These are phyloP conservation scores for Talaromyces sp. DNA, from an alignment of 2,329 filamentous ascomycete genomes.

Conservation along the genomic window DNA sequence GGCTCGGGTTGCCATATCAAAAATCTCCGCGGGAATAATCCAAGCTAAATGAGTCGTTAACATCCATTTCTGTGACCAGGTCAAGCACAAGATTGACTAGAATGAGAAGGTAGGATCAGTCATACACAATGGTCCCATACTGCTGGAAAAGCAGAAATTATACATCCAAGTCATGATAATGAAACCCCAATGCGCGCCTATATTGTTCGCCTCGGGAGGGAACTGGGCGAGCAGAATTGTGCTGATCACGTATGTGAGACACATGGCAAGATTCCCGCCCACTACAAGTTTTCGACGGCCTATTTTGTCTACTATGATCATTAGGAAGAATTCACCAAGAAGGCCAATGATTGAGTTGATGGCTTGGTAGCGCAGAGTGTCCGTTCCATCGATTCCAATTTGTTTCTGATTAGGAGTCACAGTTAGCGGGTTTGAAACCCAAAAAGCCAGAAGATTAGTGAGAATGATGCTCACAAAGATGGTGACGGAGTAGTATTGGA, in stretches of 20 bases:
- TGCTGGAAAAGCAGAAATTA: conserved; percentile 5
- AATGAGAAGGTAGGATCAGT: not conserved
- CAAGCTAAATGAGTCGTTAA: not conserved
- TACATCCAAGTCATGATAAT: conserved; percentile 14
- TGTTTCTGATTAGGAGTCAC: not conserved
- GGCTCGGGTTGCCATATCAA: conserved; percentile 1
- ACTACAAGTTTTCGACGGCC: conserved; percentile 38
- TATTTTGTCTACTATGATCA: not conserved
- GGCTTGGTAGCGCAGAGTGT: not conserved
- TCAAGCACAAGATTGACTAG: not conserved
- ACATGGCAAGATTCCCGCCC: conserved; percentile 1
- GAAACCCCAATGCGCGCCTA: conserved; percentile 10
- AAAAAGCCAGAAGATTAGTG: not conserved
- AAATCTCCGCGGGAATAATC: conserved; percentile 11
- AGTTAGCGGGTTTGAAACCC: not conserved
- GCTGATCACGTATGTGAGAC: conserved; percentile 7
- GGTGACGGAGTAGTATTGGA: conserved; percentile 29
- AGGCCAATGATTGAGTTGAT: not conserved
- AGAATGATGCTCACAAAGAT: conserved; percentile 6
- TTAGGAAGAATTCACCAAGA: not conserved
- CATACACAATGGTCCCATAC: not conserved
- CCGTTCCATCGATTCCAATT: not conserved
- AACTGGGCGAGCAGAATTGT: not conserved
- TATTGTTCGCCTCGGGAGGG: not conserved
- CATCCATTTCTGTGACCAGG: not conserved